Evolutionary conservation across 1,284 basidiomycete genomes (phyloP), one percentile per base, ranked within the genome.

Genomic region (Pseudozyma sp.): DNA sequence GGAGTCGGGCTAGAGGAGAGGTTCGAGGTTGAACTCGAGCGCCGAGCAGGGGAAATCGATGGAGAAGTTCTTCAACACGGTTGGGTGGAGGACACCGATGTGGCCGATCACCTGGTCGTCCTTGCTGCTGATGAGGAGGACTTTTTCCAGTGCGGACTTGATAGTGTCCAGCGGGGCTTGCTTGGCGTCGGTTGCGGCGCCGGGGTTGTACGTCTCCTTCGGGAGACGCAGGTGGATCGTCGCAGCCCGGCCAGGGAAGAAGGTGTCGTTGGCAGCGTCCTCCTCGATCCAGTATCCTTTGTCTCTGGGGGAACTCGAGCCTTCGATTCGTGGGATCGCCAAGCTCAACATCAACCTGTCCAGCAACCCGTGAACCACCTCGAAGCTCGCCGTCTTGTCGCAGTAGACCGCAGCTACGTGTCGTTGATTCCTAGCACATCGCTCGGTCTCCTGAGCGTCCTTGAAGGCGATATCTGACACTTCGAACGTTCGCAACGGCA

Each of bases 341-440:
- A 99, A 87, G 88, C 95, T 93, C 84, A 92, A 90, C 96, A 99
- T 98, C 54, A 94, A 88, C 50, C 94, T 88, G 85, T 98, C 95
- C 71, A 99, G 86, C 84, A 99, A 87, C 29, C 96, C 96, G 84
- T 99, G 97, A 10, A 97, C 92, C 70, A 97, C 89, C 87, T 99
- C 97, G 85, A 99, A 99, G 8, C 94, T 94, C 17, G 96, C 97
- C 14, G 91, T 92, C 87, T 93, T 94, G 86, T 97, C 96, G 85
- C 94, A 94, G 90, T 94, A 98, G 34, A 98, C 89, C 0, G 92
- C 96, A 0, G 90, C 93, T 1, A 94, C 90, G 79, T 93, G 91
- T 61, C 95, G 88, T 55, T 91, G 90, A 85, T 99, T 99, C 68
- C 91, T 88, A 42, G 94, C 88, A 85, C 94, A 92, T 45, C 95